Base-by-base conservation (phyloP, 176 grass and related monocot genomes). In the Themeda triandra region DNA sequence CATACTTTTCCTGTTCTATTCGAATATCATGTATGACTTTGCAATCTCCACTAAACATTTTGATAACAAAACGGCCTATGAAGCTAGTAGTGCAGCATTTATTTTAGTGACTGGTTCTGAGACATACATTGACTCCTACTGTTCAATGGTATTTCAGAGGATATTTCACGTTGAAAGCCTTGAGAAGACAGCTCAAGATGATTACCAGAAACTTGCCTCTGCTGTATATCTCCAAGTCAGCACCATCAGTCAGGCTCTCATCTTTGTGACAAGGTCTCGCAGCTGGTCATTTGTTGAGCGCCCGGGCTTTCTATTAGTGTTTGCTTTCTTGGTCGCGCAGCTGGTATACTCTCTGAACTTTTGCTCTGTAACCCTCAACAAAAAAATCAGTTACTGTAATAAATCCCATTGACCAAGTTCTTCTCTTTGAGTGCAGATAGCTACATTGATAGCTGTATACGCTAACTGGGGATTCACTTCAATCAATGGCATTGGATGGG, bases 201-300 rank as follows among this genome's bases (percentile, higher is more conserved):
- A 86, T 79, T 86, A 80, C 59, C 44, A 81, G 39, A 86, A 80
- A 63, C 85, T 86, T 42, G 77, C 85, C 24, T 80, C 85, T 41
- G 85, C 77, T 24, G 77, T 86, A 42, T 86, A 75, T 73, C 85
- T 86, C 37, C 85, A 86, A 66, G 85, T 86, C 48, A 86, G 85
- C 77, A 86, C 59, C 60, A 86, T 86, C 69, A 86, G 69, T 5
- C 85, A 86, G 64, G 85, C 85, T 73, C 84, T 86, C 4, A 86
- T 86, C 17, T 86, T 86, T 5, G 69, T 86, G 18, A 86, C 84
- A 5, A 86, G 84, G 69, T 86, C 77, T 12, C 77, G 77, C 25
- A 66, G 85, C 85, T 86, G 85, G 85, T 86, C 85, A 5, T 86
- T 86, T 31, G 33, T 80, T 23, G 77, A 86, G 45, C 85, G 85